Base-by-base conservation (phyloP, 202 grass and related monocot genomes). In the Miscanthus sacchariflorus region DNA sequence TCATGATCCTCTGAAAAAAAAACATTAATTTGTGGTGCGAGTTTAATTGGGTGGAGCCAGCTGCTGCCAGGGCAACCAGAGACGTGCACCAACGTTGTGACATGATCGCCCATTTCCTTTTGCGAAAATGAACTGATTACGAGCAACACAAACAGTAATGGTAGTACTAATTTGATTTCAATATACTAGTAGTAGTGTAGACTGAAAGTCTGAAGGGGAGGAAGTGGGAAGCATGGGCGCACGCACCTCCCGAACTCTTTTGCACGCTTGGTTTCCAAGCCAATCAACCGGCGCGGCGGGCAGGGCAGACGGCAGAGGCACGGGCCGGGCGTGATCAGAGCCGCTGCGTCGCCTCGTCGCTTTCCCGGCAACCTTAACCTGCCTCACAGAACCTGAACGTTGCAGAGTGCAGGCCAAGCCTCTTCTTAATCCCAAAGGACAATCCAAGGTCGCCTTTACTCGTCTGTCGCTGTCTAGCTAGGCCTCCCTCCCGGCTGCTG, bases 261-360 rank as follows among this genome's bases (percentile, higher is more conserved):
- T 5, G 30, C 66, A 85, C 83, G 81, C 90, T 94, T 96, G 90
- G n/a, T 89, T 72, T 80, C 38, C 68, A 94, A 91, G 92, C 65
- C 82, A 88, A 88, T n/a, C 81, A 63, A 74, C 52, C 38, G 5
- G 13, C n/a, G 68, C 67, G 23, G 38, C 21, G 36, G 65, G n/a
- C 15, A 45, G 13, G 40, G 23, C 42, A 28, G 23, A 28, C 39
- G 39, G 39, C 39, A 42, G 44, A 6, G n/a, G 8, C 77, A 18
- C 68, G 68, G 35, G 54, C 46, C 72, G 35, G 27, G 78, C 77
- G 52, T 54, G 40, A 13, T 5, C 25, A 48, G 39, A 6, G 38
- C 35, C 35, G 68, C 65, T 59, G 80, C 68, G 64, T 81, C 8
- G 18, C 68, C 80, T 86, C 69, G 70, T 93, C 83, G 86, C 77